Evolutionary conservation across 176 grass and related monocot genomes (phyloP), one percentile per base, ranked within the genome.

Genomic region (Coix lacrymajobi): DNA sequence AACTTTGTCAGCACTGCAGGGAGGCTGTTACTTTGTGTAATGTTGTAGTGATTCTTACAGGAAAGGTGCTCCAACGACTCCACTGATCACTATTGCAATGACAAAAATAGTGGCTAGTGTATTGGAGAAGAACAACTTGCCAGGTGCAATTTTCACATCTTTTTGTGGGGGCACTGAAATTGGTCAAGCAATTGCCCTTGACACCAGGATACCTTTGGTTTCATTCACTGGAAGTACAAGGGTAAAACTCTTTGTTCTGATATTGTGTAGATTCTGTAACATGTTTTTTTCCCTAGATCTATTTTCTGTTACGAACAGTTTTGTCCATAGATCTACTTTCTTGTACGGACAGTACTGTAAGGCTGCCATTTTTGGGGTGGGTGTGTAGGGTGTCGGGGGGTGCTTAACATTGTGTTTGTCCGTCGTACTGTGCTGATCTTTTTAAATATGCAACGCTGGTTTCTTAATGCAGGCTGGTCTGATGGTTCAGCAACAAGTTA

Each of bases 31-130:
- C n/a, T 6, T 82, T 77, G 3, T 63, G 6, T 72, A 89, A 86
- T 32, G 14, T 51, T 82, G 3, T 29, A 66, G 32, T 54, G 77
- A 83, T 68, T 1, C 39, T 83, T 76, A 19, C 78, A 95, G 96
- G 96, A 99, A 99, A 91, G 96, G 96, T 85, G 93, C 96, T 65
- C 96, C 96, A 48, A 99, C 96, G 24, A 99, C 96, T 83, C 93
- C 96, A 57, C 85, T 99, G 73, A 92, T 99, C 89, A 99, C 96
- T 33, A 84, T 99, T 82, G 96, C 96, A 62, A 99, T 92, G 89
- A 93, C 91, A 46, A 89, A 99, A 87, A 91, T 99, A 82, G 34
- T 99, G 82, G 89, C 89, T 77, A 85, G 93, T 58, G 96, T 99
- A 79, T 81, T 99, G 78, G 89, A 99, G 51, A 99, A 91, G 80